These are phyloP conservation scores for Calendula officinalis DNA, from an alignment of 129 eudicot species.

Conservation along the genomic window DNA sequence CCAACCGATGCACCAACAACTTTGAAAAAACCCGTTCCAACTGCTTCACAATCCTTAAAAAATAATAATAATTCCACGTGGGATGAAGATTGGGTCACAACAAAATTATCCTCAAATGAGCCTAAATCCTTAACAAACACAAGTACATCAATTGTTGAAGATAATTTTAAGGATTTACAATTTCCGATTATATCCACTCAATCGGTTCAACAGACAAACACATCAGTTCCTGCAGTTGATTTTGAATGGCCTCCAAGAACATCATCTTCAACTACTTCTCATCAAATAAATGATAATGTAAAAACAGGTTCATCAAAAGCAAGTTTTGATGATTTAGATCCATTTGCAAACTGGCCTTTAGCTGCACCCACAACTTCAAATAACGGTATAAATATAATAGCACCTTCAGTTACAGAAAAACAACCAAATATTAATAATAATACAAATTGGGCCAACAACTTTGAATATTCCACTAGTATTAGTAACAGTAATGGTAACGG, in stretches of 20 bases:
- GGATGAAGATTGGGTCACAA: conserved; percentile 91
- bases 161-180: conserved; percentile 24
- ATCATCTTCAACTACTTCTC: conserved; percentile 36
- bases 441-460: conserved; percentile 44
- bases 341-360: neutral
- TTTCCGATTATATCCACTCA: conserved; percentile 42
- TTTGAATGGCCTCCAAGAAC: conserved; percentile 79
- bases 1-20: conserved; percentile 31
- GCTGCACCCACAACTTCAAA: conserved; percentile 10
- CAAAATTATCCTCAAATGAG: conserved; percentile 40
- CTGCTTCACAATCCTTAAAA: conserved; percentile 41
- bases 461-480: conserved; percentile 31
- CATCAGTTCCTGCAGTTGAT: conserved; percentile 74
- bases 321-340: conserved; percentile 51
- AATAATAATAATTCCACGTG: conserved; percentile 44
- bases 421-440: conserved; percentile 26
- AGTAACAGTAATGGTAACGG: conserved; percentile 15
- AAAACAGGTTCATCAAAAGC: conserved; percentile 41
- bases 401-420: conserved; percentile 24
- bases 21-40: conserved; percentile 39
- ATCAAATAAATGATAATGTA: conserved; percentile 29
- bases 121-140: conserved; percentile 31
- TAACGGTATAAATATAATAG: neutral
- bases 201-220: conserved; percentile 42
- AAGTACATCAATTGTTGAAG: conserved; percentile 35